These are phyloP conservation scores for Boletus sp. DNA, from an alignment of 1,284 basidiomycete genomes.

Conservation along the genomic window DNA sequence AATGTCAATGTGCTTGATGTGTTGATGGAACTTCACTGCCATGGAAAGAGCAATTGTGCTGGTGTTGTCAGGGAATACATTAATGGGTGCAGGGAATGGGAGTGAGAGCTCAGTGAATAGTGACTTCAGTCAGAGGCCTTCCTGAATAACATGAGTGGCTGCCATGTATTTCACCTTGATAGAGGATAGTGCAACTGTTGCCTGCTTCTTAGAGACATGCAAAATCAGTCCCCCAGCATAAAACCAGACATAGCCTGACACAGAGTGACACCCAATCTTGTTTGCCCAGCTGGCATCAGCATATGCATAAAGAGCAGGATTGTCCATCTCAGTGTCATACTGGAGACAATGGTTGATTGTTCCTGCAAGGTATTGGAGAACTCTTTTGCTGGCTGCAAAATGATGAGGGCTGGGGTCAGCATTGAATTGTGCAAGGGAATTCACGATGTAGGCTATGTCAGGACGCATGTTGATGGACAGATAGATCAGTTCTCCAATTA, in stretches of 20 bases:
- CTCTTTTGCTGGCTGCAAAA: not conserved
- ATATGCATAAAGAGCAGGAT: not conserved
- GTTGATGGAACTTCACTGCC: not conserved
- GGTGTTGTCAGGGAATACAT: not conserved
- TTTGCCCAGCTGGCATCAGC: not conserved
- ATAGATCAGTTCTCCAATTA: not conserved
- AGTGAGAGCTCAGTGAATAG: not conserved
- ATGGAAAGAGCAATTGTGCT: not conserved
- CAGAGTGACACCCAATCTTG: accelerated
- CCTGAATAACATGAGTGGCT: not conserved
- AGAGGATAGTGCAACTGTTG: not conserved
- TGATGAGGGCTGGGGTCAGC: not conserved
- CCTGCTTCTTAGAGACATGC: not conserved
- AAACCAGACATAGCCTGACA: not conserved
- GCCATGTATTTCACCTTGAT: not conserved
- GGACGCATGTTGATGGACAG: not conserved
- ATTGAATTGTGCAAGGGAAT: not conserved
- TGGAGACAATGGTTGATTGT: not conserved
- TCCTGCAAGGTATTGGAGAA: not conserved
- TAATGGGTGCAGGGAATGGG: not conserved
- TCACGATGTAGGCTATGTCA: not conserved
- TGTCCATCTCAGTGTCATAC: not conserved
- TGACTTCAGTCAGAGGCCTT: not conserved
- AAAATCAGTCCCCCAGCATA: not conserved
- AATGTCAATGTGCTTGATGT: not conserved